A percentile compares a stretch with the other conserved stretches of the same genome.
phyloP scores from a whole-genome alignment of 495 filamentous ascomycete genomes.

The Penicillium turbatum region DNA sequence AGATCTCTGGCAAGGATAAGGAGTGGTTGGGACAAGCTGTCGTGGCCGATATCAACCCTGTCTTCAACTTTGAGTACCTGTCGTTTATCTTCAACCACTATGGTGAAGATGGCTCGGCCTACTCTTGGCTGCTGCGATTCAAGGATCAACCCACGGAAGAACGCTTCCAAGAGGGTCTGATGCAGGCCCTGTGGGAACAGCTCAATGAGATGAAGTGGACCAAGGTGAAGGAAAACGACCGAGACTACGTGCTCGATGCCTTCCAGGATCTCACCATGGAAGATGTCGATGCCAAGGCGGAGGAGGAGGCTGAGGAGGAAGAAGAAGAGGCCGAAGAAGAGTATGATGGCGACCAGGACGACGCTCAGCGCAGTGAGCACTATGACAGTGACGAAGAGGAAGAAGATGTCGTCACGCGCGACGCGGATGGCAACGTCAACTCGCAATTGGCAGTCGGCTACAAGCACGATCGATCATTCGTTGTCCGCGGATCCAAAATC shows the following conservation, averaged over 20 bases:
- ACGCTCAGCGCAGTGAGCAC: constrained; percentile 67
- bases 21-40: constrained; percentile 89
- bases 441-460: constrained; percentile 96
- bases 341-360: constrained; percentile 56
- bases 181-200: constrained; percentile 96
- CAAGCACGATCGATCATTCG: constrained; percentile 95
- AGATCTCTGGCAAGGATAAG: constrained; percentile 70
- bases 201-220: constrained; percentile 91
- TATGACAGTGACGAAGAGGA: constrained; percentile 91
- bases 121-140: constrained; percentile 94
- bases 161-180: constrained; percentile 86
- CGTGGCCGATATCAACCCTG: constrained; percentile 87
- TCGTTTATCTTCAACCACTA: constrained; percentile 99
- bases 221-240: constrained; percentile 86
- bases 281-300: constrained; percentile 57
- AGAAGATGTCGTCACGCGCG: constrained; percentile 70
- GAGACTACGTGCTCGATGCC: constrained; percentile 90
- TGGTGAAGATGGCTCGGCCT: constrained; percentile 78
- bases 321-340: constrained; percentile 57
- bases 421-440: constrained; percentile 81
- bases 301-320: constrained; percentile 62
- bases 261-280: constrained; percentile 96
- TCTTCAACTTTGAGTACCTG: constrained; percentile 97
- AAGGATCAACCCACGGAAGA: constrained; percentile 74
- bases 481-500: constrained; percentile 94